phyloP scores from a whole-genome alignment of 2,329 filamentous ascomycete genomes.

The Ascochyta rabiei region DNA sequence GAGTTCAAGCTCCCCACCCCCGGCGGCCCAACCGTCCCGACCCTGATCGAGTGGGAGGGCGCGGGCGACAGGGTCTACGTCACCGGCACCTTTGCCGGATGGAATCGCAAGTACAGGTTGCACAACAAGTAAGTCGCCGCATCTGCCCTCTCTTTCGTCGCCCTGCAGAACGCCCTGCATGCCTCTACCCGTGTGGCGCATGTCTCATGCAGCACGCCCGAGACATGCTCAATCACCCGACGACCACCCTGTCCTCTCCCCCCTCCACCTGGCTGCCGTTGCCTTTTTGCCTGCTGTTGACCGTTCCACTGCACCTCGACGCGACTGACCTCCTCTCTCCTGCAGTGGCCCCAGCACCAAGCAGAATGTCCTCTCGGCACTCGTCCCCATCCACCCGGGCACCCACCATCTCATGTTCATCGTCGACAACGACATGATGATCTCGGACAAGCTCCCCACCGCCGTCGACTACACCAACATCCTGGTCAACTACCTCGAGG shows the following conservation, averaged over 20 bases:
- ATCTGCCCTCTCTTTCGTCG: constrained; percentile 30
- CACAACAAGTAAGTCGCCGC: constrained; percentile 74
- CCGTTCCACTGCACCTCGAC: constrained; percentile 44
- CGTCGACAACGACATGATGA: constrained; percentile 91
- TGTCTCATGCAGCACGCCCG: constrained; percentile 18
- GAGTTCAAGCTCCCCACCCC: constrained; percentile 64
- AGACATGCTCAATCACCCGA: constrained; percentile 28
- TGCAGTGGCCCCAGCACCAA: constrained; percentile 50
- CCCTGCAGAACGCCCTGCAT: constrained; percentile 11
- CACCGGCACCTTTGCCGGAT: constrained; percentile 95
- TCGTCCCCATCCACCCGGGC: constrained; percentile 83
- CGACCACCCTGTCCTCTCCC: constrained; percentile 16
- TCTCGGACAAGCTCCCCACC: constrained; percentile 84
- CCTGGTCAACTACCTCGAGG: constrained; percentile 97
- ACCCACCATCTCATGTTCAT: constrained; percentile 98
- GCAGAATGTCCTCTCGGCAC: constrained; percentile 71
- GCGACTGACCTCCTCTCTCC: constrained; percentile 11
- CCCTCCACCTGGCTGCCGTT: constrained; percentile 16
- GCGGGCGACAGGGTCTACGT: constrained; percentile 92
- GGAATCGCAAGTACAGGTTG: constrained; percentile 92
- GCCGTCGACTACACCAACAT: constrained; percentile 98
- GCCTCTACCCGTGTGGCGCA: constrained; percentile 32
- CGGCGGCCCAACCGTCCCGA: constrained; percentile 82
- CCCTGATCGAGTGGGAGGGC: constrained; percentile 81
- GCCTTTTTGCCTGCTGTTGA: constrained; percentile 19